Percentiles rank a stretch among this genome's conserved stretches.
These are phyloP conservation scores for Solanum clarkiae DNA, from an alignment of 257 asterid species.

Conservation along the genomic window DNA sequence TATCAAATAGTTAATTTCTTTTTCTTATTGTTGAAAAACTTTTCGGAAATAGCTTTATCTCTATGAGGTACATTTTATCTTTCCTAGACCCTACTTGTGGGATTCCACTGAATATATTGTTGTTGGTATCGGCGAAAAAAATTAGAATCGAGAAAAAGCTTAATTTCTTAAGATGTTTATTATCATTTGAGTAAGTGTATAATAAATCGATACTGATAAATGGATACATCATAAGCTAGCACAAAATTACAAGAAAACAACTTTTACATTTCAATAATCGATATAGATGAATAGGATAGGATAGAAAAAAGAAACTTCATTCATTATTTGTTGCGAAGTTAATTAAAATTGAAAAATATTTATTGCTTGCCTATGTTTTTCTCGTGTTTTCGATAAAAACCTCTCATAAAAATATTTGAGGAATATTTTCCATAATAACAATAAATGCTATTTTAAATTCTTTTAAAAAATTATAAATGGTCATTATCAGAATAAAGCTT, in stretches of 20 bases:
- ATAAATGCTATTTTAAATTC: not conserved
- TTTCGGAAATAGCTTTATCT: no score
- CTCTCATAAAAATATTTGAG: not conserved
- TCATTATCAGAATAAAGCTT: not conserved
- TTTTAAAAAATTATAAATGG: not conserved
- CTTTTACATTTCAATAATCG: not conserved
- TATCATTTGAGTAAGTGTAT: fast-evolving
- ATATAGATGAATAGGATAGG: fast-evolving
- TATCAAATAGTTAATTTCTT: fast-evolving
- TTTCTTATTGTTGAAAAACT: not conserved
- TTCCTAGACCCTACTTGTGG: no score
- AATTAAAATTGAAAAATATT: not conserved
- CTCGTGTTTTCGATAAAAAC: not conserved
- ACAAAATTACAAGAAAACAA: not conserved
- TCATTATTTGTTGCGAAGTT: not conserved
- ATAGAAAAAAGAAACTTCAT: not conserved
- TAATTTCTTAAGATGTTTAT: not conserved
- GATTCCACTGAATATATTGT: no score
- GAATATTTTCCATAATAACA: not conserved
- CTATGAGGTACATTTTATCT: no score
- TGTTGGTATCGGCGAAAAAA: not conserved
- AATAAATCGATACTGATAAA: not conserved
- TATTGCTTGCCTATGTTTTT: not conserved
- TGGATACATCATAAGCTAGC: not conserved
- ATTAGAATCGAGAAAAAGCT: fast-evolving